These are phyloP conservation scores for Candida silvicultrix DNA, from an alignment of 805 yeast species.

Conservation along the genomic window DNA sequence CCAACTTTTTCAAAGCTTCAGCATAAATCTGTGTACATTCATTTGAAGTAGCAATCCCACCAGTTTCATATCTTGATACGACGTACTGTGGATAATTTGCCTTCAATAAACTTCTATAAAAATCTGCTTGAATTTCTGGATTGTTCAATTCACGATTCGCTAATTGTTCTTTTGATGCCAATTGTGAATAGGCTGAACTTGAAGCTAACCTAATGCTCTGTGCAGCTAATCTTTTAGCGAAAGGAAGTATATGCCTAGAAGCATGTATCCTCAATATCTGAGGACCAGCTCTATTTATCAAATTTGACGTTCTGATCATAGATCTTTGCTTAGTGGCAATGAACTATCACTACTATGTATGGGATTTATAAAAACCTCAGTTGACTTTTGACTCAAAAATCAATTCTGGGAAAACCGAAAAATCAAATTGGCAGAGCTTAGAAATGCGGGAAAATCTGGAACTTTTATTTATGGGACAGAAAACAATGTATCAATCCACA, in stretches of 20 bases:
- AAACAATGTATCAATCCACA: too few relatives aligned
- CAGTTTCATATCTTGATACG: conserved; percentile 88
- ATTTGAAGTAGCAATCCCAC: conserved; percentile 80
- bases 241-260: conserved; percentile 5
- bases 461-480: too few relatives aligned
- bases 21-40: conserved; percentile 76
- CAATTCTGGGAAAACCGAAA: background rate
- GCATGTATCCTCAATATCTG: conserved; percentile 2
- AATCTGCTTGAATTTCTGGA: conserved; percentile 72
- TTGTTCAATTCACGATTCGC: conserved; percentile 75
- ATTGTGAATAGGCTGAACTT: conserved; percentile 17
- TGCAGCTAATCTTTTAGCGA: background rate
- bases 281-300: background rate
- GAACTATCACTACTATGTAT: background rate
- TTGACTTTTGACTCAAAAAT: background rate
- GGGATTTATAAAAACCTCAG: background rate
- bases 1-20: conserved; percentile 74
- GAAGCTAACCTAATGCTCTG: conserved; percentile 17
- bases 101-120: conserved; percentile 66
- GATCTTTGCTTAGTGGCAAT: background rate
- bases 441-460: background rate
- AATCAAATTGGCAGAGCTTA: background rate
- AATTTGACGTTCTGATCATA: background rate
- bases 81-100: conserved; percentile 94
- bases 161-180: conserved; percentile 69